Evolutionary conservation across 371 early-diverging fungal genomes (phyloP).

Genomic region (Entomophthora muscae): DNA sequence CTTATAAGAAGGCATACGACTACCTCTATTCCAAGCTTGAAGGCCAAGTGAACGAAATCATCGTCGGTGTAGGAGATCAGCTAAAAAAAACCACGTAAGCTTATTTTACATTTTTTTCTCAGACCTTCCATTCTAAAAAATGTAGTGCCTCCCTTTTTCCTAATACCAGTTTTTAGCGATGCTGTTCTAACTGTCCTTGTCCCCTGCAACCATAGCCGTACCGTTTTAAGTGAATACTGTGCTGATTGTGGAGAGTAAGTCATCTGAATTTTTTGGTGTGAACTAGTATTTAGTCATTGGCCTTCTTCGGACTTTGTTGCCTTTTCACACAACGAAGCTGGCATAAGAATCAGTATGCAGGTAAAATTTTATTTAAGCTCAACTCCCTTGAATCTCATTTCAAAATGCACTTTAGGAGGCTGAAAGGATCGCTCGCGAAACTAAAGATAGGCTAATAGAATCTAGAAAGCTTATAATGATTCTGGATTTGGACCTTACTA

Average conservation of each 20-base stretch:
- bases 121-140: too few species aligned
- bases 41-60: not conserved
- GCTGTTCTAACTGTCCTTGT: not conserved
- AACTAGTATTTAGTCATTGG: not conserved
- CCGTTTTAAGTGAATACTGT: not conserved
- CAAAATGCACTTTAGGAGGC: constrained; percentile 40
- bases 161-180: not conserved
- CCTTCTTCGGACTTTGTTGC: not conserved
- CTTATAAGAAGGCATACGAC: not conserved
- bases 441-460: constrained; percentile 37
- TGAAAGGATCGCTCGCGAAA: constrained; percentile 49
- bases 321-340: not conserved
- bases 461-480: constrained; percentile 77
- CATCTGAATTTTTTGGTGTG: not conserved
- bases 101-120: too few species aligned
- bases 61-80: not conserved
- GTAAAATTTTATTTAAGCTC: not conserved
- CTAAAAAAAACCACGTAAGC: not conserved
- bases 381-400: not conserved
- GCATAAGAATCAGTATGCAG: not conserved
- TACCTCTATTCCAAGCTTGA: constrained; percentile 2
- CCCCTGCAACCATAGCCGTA: constrained; percentile 6
- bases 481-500: constrained; percentile 96
- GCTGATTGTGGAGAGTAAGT: not conserved
- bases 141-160: not conserved